phyloP scores from a whole-genome alignment of 805 yeast genomes.

The Kuraishia ogatae region DNA sequence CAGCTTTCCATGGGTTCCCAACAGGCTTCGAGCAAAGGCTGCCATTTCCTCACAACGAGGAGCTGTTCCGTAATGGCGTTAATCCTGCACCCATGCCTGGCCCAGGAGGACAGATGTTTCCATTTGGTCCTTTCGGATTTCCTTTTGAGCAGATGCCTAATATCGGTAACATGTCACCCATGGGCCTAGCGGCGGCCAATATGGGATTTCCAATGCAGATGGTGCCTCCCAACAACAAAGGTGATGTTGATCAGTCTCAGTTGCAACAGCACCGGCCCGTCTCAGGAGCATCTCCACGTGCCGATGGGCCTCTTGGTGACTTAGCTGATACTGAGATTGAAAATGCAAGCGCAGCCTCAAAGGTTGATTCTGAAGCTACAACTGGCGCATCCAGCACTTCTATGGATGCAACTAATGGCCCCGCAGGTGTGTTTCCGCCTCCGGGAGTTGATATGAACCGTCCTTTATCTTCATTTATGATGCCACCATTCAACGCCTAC shows the following conservation, averaged over 20 bases:
- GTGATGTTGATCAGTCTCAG: neutral
- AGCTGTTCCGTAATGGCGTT: neutral
- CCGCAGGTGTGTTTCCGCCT: constrained; percentile 8
- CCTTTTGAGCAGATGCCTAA: constrained; percentile 1
- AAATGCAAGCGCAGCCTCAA: neutral
- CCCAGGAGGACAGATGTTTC: constrained; percentile 4
- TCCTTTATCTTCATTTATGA: constrained; percentile 30
- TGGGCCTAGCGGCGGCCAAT: neutral
- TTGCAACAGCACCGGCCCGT: neutral
- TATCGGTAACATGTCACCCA: neutral
- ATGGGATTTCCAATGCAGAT: neutral
- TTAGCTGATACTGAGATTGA: neutral
- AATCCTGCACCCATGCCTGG: neutral
- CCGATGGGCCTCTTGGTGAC: neutral
- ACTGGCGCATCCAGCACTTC: constrained; percentile 1
- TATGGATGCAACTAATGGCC: constrained; percentile 12
- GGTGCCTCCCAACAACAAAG: neutral
- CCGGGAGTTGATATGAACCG: constrained; percentile 3
- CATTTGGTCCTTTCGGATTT: constrained; percentile 5
- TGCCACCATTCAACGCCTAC: constrained; percentile 44
- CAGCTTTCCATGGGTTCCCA: neutral
- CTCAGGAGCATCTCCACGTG: neutral
- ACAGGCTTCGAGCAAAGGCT: neutral
- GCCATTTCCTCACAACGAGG: neutral
- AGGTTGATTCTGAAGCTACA: neutral